Conservation (phyloP, 495 filamentous ascomycete genomes). For the Friedmanniomyces simplex region DNA sequence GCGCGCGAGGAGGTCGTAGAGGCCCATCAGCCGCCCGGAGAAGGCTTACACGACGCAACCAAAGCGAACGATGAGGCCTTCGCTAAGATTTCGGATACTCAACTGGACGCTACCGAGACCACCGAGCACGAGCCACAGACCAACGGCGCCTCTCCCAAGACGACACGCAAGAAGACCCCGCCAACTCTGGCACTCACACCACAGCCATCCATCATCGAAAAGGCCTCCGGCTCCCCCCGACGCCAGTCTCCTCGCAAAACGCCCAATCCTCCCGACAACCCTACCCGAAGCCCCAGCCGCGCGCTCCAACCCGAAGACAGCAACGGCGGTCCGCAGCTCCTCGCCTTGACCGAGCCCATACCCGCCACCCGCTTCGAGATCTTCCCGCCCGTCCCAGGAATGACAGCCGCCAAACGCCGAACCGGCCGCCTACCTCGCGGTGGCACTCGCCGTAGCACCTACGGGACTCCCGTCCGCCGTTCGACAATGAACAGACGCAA, state of each 20-base stretch:
- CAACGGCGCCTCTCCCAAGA: background rate
- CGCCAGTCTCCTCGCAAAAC: slow-evolving; percentile 15
- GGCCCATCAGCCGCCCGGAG: slow-evolving; percentile 31
- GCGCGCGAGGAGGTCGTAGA: slow-evolving; percentile 61
- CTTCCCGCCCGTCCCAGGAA: slow-evolving; percentile 63
- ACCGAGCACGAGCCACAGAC: slow-evolving; percentile 7
- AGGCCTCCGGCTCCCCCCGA: background rate
- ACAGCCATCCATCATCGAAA: slow-evolving; percentile 8
- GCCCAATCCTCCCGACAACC: slow-evolving; percentile 15
- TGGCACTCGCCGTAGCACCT: slow-evolving; percentile 14
- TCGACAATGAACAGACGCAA: background rate
- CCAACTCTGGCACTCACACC: slow-evolving; percentile 11
- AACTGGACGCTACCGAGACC: slow-evolving; percentile 4
- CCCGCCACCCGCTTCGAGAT: slow-evolving; percentile 75
- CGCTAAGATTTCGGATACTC: background rate
- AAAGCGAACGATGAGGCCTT: slow-evolving; percentile 8
- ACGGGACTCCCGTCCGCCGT: slow-evolving; percentile 17
- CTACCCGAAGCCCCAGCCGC: background rate
- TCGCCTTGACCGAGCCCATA: slow-evolving; percentile 38
- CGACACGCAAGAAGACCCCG: slow-evolving; percentile 4
- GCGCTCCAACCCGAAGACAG: background rate
- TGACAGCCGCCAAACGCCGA: slow-evolving; percentile 27
- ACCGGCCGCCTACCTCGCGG: slow-evolving; percentile 39
- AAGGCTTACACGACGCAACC: slow-evolving; percentile 28
- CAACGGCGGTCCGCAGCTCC: slow-evolving; percentile 18